Conservation (phyloP, 352 stramenopile species). For the Lagenidium sp. region DNA sequence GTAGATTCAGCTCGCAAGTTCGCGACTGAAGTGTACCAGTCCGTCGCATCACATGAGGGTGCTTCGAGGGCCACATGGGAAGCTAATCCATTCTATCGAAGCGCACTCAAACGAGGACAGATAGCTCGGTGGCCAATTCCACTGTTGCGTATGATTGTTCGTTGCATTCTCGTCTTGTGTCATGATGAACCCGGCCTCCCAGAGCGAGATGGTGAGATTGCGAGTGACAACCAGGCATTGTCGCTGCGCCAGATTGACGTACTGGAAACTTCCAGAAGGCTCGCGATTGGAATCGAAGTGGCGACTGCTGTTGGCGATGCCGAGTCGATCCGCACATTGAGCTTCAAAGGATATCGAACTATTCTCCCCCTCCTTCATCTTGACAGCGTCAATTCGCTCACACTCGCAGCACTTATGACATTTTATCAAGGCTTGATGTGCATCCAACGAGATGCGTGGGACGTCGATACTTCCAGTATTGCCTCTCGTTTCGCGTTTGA, state of each 20-base stretch:
- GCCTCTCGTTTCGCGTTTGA: slow-evolving; percentile 47
- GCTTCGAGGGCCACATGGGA: slow-evolving; percentile 29
- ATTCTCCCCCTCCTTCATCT: slow-evolving; percentile 62
- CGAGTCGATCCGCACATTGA: slow-evolving; percentile 35
- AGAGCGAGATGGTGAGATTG: slow-evolving; percentile 26
- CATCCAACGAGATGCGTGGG: slow-evolving; percentile 21
- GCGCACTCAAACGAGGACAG: slow-evolving; percentile 32
- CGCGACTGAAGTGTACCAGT: slow-evolving; percentile 37
- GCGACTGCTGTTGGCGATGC: slow-evolving; percentile 34
- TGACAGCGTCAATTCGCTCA: slow-evolving; percentile 23
- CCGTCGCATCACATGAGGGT: slow-evolving; percentile 24
- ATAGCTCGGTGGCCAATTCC: slow-evolving; percentile 41
- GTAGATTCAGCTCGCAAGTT: slow-evolving; percentile 19
- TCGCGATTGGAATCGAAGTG: slow-evolving; percentile 56
- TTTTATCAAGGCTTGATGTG: slow-evolving; percentile 27
- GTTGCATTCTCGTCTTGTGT: slow-evolving; percentile 44
- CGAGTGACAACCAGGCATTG: slow-evolving; percentile 15
- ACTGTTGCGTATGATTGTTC: slow-evolving; percentile 38
- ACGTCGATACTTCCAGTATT: slow-evolving; percentile 40
- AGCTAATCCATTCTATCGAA: slow-evolving; percentile 49
- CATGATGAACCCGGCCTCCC: slow-evolving; percentile 33
- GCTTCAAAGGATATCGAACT: slow-evolving; percentile 62
- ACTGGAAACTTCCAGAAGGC: slow-evolving; percentile 33
- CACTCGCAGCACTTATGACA: slow-evolving; percentile 41
- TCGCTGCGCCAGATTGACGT: slow-evolving; percentile 23